Evolutionary conservation across 140 eudicot genomes (phyloP).

Genomic region (Oenanthe javanica): DNA sequence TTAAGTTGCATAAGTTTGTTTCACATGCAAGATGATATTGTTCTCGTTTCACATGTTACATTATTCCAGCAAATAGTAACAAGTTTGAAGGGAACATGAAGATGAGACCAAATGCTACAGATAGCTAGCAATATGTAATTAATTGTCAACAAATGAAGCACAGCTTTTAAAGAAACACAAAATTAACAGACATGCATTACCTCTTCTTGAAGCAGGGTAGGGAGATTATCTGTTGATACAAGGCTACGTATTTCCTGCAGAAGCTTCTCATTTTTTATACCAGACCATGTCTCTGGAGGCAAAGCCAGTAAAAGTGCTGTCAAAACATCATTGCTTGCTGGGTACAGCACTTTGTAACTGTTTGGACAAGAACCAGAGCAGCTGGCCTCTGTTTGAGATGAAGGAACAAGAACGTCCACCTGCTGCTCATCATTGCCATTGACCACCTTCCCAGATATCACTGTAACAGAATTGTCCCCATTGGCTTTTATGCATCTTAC

Average conservation of each 20-base stretch:
- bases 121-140: neutral
- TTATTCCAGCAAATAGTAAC: neutral
- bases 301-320: conserved; percentile 76
- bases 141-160: neutral
- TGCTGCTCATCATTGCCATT: conserved; percentile 44
- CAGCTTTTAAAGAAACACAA: neutral
- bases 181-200: conserved; percentile 22
- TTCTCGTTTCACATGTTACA: neutral
- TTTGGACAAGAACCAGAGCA: conserved; percentile 28
- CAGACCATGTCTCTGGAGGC: conserved; percentile 82
- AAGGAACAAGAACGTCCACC: conserved; percentile 77
- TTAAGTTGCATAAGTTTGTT: neutral
- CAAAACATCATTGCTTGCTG: conserved; percentile 67
- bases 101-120: neutral
- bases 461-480: conserved; percentile 39
- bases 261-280: conserved; percentile 48
- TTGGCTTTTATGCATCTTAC: conserved; percentile 44
- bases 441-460: conserved; percentile 63
- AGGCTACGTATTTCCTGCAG: conserved; percentile 44
- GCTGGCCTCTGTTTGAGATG: conserved; percentile 32
- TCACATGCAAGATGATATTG: neutral
- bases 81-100: neutral
- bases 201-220: conserved; percentile 91
- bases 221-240: conserved; percentile 48
- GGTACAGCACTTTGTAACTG: conserved; percentile 44